These are phyloP conservation scores for Lizonia empirigonia DNA, from an alignment of 2,329 filamentous ascomycete genomes.

Conservation along the genomic window DNA sequence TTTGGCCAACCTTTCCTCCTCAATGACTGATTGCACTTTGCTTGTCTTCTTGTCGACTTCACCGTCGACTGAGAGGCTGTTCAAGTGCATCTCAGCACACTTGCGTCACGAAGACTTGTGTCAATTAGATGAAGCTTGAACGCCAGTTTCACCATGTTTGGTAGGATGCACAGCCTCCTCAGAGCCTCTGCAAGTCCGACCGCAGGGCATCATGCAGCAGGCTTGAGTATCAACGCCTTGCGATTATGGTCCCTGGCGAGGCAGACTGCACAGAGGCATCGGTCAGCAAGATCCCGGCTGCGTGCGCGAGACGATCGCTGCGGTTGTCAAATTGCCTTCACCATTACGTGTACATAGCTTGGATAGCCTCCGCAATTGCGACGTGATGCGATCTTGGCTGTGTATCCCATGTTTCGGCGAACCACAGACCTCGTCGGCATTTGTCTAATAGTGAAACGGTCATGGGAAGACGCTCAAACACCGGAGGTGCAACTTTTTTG, in stretches of 20 bases:
- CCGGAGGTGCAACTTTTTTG: background rate
- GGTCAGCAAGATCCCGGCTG: constrained; percentile 4
- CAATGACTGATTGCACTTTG: background rate
- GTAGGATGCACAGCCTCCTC: constrained; percentile 11
- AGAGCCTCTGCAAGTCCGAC: background rate
- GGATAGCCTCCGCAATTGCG: constrained; percentile 4
- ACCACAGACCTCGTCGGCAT: background rate
- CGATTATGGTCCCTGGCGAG: background rate
- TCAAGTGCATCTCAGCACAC: background rate
- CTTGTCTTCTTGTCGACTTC: background rate
- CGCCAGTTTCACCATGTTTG: constrained; percentile 11
- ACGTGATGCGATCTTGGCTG: background rate
- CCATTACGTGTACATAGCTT: constrained; percentile 13
- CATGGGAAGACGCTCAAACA: background rate
- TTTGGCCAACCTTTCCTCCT: background rate
- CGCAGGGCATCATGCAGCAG: background rate
- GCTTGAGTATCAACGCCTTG: constrained; percentile 2
- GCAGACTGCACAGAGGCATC: constrained; percentile 3
- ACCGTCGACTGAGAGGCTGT: background rate
- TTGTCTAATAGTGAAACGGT: background rate
- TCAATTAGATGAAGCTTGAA: constrained; percentile 13
- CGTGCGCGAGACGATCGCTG: background rate
- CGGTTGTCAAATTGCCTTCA: background rate
- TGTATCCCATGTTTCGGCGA: background rate
- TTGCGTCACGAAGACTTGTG: constrained; percentile 4